phyloP scores from a whole-genome alignment of 2,329 filamentous ascomycete genomes.

The Trichoderma pleuroti region DNA sequence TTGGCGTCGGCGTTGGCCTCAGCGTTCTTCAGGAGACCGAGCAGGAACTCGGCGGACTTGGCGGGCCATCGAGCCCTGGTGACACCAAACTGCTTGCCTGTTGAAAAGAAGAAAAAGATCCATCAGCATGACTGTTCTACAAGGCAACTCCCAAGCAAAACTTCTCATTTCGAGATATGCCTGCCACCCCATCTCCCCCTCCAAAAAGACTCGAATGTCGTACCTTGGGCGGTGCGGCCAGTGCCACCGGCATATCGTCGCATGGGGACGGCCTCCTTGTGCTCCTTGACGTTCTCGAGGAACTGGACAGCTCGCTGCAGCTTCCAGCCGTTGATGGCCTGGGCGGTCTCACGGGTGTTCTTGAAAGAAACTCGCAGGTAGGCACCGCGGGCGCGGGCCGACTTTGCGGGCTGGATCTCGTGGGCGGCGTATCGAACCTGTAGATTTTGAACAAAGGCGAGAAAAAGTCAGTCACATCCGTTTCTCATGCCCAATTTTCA shows the following conservation, averaged over 20 bases:
- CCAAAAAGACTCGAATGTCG: constrained; percentile 41
- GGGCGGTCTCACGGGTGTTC: constrained; percentile 99
- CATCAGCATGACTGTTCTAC: constrained; percentile 27
- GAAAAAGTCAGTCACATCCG: constrained; percentile 26
- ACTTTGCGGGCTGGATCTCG: constrained; percentile 83
- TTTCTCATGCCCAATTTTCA: not conserved
- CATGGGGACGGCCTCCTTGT: constrained; percentile 98
- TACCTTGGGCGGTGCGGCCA: constrained; percentile 97
- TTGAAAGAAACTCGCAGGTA: constrained; percentile 99
- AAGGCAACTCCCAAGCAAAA: not conserved
- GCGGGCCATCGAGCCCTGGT: constrained; percentile 97
- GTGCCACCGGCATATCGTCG: constrained; percentile 94
- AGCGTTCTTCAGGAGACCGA: constrained; percentile 95
- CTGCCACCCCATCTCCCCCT: not conserved
- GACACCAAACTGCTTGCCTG: constrained; percentile 99
- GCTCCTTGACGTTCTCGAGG: constrained; percentile 96
- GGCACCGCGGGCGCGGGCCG: constrained; percentile 94
- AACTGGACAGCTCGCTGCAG: constrained; percentile 89
- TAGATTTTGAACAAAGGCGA: constrained; percentile 11
- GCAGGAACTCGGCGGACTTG: constrained; percentile 98
- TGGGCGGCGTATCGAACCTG: constrained; percentile 96
- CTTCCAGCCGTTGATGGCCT: constrained; percentile 99
- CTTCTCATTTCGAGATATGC: not conserved
- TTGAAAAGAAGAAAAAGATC: constrained; percentile 24
- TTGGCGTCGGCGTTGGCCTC: constrained; percentile 97